Percentiles rank a stretch among this genome's conserved stretches.
These are phyloP conservation scores for Chenopodium album DNA, from an alignment of 148 eudicot species.

Conservation along the genomic window DNA sequence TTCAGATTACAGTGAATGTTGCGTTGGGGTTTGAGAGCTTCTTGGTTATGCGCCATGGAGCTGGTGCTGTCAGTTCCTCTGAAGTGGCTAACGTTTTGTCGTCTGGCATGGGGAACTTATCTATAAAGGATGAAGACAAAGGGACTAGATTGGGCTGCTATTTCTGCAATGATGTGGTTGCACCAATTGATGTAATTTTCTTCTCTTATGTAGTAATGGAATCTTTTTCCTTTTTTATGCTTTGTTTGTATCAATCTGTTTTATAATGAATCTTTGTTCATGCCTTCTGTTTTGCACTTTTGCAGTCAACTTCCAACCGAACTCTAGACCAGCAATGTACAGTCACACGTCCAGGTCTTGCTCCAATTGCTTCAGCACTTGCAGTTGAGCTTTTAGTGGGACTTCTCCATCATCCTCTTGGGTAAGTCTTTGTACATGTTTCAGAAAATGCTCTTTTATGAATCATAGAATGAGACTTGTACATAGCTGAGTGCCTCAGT, in stretches of 20 bases:
- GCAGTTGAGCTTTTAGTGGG: conserved; percentile 95
- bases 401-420: conserved; percentile 77
- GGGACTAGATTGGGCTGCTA: conserved; percentile 81
- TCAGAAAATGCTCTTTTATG: not conserved
- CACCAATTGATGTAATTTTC: conserved; percentile 77
- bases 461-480: not conserved
- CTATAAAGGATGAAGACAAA: conserved; percentile 34
- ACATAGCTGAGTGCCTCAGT: not conserved
- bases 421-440: conserved; percentile 39
- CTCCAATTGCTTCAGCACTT: conserved; percentile 95
- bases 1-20: conserved; percentile 74
- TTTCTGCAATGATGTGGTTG: conserved; percentile 97
- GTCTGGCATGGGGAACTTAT: conserved; percentile 45
- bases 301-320: conserved; percentile 89
- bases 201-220: not conserved
- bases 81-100: conserved; percentile 35
- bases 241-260: not conserved
- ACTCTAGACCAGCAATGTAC: conserved; percentile 98
- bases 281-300: conserved; percentile 36
- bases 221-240: not conserved
- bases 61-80: conserved; percentile 50
- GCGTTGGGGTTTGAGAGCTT: conserved; percentile 96
- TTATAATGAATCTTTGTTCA: not conserved
- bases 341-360: conserved; percentile 97
- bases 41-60: conserved; percentile 97